A percentile compares a stretch with the other conserved stretches of the same genome.
These are phyloP conservation scores for Paramecium caudatum DNA, from an alignment of 73 alveolate genomes.

Conservation along the genomic window DNA sequence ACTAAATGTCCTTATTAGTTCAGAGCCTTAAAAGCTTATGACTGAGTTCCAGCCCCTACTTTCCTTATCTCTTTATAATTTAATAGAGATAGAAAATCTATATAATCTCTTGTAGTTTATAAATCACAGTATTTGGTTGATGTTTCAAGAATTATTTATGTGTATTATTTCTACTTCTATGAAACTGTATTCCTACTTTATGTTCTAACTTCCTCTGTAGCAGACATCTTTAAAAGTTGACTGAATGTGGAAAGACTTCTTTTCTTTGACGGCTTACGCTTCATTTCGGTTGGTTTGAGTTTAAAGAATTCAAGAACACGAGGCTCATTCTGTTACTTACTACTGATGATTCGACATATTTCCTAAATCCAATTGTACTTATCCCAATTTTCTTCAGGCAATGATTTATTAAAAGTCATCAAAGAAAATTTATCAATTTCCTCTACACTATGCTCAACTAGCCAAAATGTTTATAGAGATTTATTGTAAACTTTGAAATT, in stretches of 20 bases:
- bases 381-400: conserved; percentile 7
- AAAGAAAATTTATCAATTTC: background rate
- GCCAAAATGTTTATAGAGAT: conserved; percentile 26
- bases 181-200: conserved; percentile 14
- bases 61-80: conserved; percentile 24
- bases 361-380: background rate
- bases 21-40: conserved; percentile 32
- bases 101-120: conserved; percentile 25
- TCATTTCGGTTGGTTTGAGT: conserved; percentile 1
- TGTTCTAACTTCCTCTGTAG: background rate
- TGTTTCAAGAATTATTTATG: background rate
- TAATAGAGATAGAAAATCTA: conserved; percentile 7
- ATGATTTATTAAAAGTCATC: background rate
- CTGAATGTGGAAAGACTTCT: conserved; percentile 38
- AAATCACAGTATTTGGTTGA: background rate
- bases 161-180: conserved; percentile 9
- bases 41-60: conserved; percentile 7
- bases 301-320: conserved; percentile 23
- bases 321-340: background rate
- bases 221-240: background rate
- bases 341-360: background rate
- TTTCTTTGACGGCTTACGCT: background rate
- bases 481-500: background rate
- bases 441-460: conserved; percentile 32
- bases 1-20: conserved; percentile 24